Evolutionary conservation across 176 grass and related monocot genomes (phyloP).

Genomic region (Carex scoparia): DNA sequence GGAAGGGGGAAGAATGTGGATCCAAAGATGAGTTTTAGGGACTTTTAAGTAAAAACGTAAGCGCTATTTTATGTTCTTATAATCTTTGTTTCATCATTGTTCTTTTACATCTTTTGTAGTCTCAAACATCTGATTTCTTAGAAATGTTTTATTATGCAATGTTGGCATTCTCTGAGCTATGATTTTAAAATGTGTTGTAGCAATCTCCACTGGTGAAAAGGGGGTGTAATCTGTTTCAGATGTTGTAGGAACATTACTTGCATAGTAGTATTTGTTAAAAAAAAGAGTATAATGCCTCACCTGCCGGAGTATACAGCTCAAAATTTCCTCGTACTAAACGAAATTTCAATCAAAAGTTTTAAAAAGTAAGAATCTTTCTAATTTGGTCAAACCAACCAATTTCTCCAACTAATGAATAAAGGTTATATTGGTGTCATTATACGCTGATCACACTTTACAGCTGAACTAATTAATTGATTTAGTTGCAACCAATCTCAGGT

Average conservation of each 20-base stretch:
- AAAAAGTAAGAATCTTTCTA: background rate
- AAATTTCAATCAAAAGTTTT: background rate
- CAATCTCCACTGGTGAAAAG: background rate
- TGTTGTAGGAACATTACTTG: no score
- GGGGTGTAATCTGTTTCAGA: background rate
- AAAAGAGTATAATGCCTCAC: background rate
- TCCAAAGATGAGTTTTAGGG: constrained; percentile 97
- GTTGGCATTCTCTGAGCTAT: background rate
- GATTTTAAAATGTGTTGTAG: background rate
- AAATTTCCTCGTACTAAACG: background rate
- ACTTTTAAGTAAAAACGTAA: constrained; percentile 43
- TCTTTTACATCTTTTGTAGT: background rate
- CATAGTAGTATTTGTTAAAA: no score
- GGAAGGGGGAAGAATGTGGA: constrained; percentile 53
- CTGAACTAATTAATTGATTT: background rate
- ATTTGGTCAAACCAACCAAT: background rate
- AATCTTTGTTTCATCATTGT: background rate
- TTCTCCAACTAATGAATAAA: background rate
- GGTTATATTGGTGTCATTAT: background rate
- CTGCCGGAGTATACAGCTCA: background rate
- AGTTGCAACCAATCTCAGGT: background rate
- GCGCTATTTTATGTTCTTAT: background rate
- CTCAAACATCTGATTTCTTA: background rate
- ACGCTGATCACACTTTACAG: background rate
- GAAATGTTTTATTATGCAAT: background rate